A percentile compares a stretch with the other conserved stretches of the same genome.
These are phyloP conservation scores for Diaporthe aspalathi DNA, from an alignment of 2,329 filamentous ascomycete species.

Conservation along the genomic window DNA sequence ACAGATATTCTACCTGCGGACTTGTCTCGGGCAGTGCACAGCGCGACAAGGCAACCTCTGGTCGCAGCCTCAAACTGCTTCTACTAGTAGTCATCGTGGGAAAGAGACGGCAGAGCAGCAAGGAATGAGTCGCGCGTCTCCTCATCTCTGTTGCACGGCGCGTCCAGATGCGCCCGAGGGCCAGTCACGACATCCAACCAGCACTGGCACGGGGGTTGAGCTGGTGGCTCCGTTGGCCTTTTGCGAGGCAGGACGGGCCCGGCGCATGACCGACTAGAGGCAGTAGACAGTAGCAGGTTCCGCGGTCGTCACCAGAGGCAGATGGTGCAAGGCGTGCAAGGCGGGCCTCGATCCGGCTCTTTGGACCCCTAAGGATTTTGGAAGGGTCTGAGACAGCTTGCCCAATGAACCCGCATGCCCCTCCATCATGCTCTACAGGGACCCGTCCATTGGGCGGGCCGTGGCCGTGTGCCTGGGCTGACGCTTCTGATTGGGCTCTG, in stretches of 20 bases:
- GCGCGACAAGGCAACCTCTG: neutral
- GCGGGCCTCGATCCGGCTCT: neutral
- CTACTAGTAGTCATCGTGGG: neutral
- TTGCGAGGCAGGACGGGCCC: neutral
- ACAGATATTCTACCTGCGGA: neutral
- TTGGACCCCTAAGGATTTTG: neutral
- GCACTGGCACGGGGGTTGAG: constrained; percentile 38
- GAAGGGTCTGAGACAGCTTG: constrained; percentile 7
- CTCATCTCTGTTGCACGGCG: neutral
- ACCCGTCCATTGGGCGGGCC: constrained; percentile 33
- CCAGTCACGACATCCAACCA: constrained; percentile 39
- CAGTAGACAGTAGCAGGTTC: neutral
- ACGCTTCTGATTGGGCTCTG: constrained; percentile 38
- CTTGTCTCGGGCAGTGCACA: neutral
- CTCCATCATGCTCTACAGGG: constrained; percentile 31
- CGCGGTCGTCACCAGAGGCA: neutral
- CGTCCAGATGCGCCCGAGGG: neutral
- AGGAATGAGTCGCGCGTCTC: neutral
- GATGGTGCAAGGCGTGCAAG: neutral
- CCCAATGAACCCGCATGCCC: constrained; percentile 35
- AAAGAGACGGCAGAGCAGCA: neutral
- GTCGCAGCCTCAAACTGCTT: neutral
- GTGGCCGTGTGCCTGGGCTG: constrained; percentile 37
- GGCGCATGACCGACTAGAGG: constrained; percentile 31
- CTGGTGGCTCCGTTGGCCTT: constrained; percentile 22